Evolutionary conservation across 108 stramenopile species (phyloP).

Genomic region (Cyclostephanos invisitatus): DNA sequence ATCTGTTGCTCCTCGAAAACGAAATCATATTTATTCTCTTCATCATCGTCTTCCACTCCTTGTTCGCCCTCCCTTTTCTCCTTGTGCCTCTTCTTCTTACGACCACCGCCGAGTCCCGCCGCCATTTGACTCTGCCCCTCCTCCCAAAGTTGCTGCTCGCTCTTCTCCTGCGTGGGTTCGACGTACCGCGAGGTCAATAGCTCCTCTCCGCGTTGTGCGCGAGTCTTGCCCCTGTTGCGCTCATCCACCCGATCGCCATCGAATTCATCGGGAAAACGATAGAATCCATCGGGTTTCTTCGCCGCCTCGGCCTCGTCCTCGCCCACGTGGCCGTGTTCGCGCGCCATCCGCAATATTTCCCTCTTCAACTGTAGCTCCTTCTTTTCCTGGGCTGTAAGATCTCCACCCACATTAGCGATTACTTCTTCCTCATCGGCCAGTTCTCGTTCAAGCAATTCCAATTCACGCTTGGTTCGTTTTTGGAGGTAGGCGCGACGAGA

Average conservation of each 20-base stretch:
- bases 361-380: slow-evolving; percentile 70
- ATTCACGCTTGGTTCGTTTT: slow-evolving; percentile 92
- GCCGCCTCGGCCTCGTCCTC: slow-evolving; percentile 49
- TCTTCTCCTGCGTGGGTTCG: slow-evolving; percentile 88
- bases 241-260: slow-evolving; percentile 46
- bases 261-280: slow-evolving; percentile 74
- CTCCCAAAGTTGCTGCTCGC: slow-evolving; percentile 98
- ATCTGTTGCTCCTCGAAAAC: slow-evolving; percentile 94
- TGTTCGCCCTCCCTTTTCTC: slow-evolving; percentile 9
- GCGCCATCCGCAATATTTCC: slow-evolving; percentile 87
- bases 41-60: slow-evolving; percentile 32
- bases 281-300: slow-evolving; percentile 68
- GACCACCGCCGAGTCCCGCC: slow-evolving; percentile 17
- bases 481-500: slow-evolving; percentile 92
- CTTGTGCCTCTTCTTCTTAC: slow-evolving; percentile 41
- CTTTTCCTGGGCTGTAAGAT: slow-evolving; percentile 78
- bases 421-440: slow-evolving; percentile 95
- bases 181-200: slow-evolving; percentile 89
- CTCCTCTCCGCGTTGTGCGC: slow-evolving; percentile 66
- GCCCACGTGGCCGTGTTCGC: slow-evolving; percentile 48
- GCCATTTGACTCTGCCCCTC: slow-evolving; percentile 91
- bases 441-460: slow-evolving; percentile 84
- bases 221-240: slow-evolving; percentile 47
- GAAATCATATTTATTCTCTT: slow-evolving; percentile 90
- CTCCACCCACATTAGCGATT: slow-evolving; percentile 59